Percentiles rank a stretch among this genome's conserved stretches.
Conservation (phyloP, 2,329 filamentous ascomycete genomes). For the Chrysosphaeria jannelii region DNA sequence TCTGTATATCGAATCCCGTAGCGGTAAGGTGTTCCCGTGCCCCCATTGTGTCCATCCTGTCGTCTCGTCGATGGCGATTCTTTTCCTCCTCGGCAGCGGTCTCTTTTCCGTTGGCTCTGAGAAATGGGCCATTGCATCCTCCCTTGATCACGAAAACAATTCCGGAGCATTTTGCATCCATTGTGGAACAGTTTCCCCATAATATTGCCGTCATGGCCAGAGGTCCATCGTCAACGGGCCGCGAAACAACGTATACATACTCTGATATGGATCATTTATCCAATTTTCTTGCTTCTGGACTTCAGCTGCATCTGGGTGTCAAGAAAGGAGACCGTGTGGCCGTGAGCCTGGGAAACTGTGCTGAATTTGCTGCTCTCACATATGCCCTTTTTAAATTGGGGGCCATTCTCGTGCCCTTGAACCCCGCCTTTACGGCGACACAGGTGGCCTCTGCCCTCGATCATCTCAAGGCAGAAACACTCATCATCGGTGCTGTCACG, state of each 20-base stretch:
- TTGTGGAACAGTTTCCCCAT: constrained; percentile 35
- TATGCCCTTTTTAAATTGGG: constrained; percentile 87
- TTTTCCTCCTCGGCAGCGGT: neutral
- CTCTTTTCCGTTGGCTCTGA: constrained; percentile 2
- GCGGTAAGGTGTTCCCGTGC: no score
- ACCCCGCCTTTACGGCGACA: constrained; percentile 55
- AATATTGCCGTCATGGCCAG: constrained; percentile 24
- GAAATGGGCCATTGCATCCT: constrained; percentile 21
- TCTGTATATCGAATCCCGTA: no score
- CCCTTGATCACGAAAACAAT: constrained; percentile 36
- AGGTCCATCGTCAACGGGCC: constrained; percentile 5
- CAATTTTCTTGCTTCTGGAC: constrained; percentile 41
- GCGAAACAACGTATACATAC: constrained; percentile 43
- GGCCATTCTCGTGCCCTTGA: constrained; percentile 77
- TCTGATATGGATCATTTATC: constrained; percentile 42
- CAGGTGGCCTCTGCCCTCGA: constrained; percentile 54
- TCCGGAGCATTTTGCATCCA: constrained; percentile 36
- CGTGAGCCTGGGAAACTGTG: constrained; percentile 57
- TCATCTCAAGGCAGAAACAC: constrained; percentile 40
- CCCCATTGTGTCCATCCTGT: no score
- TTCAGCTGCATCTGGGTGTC: constrained; percentile 35
- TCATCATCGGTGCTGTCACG: constrained; percentile 68
- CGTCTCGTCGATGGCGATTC: no score
- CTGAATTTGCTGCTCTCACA: constrained; percentile 57
- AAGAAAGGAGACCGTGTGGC: constrained; percentile 61